These are phyloP conservation scores for Lentinula novae-zelandiae DNA, from an alignment of 1,284 basidiomycete genomes.

Conservation along the genomic window DNA sequence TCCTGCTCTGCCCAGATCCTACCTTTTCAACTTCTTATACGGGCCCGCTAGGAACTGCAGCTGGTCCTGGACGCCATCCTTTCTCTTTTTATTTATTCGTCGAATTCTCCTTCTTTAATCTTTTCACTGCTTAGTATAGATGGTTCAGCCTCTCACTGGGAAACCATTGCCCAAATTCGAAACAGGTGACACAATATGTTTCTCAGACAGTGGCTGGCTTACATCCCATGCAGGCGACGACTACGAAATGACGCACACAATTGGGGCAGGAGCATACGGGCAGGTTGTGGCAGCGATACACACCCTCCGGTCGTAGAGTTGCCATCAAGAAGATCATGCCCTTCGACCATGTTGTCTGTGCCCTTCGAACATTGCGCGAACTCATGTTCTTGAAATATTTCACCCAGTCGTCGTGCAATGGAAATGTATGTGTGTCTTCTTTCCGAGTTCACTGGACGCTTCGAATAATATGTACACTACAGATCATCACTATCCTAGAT, in stretches of 20 bases:
- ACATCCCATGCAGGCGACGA: neutral
- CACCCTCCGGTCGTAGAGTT: constrained; percentile 59
- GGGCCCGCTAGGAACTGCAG: no score
- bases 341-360: constrained; percentile 81
- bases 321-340: constrained; percentile 82
- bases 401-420: constrained; percentile 77
- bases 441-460: neutral
- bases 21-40: no score
- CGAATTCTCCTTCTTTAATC: neutral
- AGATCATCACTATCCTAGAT: neutral
- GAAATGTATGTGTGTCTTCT: constrained; percentile 45
- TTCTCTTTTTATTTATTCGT: neutral
- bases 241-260: constrained; percentile 70
- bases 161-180: neutral
- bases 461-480: neutral
- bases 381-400: constrained; percentile 83
- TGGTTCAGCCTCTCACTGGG: neutral
- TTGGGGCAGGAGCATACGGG: constrained; percentile 78
- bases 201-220: neutral
- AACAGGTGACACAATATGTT: neutral
- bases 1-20: no score
- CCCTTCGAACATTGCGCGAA: constrained; percentile 72
- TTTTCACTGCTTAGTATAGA: neutral
- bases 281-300: constrained; percentile 68
- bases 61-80: no score